These are phyloP conservation scores for Psidium guajava DNA, from an alignment of 345 rosid genomes.

Conservation along the genomic window DNA sequence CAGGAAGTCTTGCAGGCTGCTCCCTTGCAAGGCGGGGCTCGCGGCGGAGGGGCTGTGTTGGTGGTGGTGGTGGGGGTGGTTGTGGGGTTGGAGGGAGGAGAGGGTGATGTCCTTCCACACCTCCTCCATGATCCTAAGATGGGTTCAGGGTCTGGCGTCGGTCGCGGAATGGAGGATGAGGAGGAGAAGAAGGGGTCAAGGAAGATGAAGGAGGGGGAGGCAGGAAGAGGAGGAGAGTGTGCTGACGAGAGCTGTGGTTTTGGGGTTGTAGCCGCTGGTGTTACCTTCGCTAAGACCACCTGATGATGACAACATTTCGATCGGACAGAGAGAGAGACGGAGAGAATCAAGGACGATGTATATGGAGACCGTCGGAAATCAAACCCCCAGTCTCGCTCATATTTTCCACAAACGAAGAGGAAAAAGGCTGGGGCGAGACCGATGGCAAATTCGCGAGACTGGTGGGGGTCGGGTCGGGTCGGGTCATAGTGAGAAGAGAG, in stretches of 20 bases:
- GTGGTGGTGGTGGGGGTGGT: slow-evolving; percentile 5
- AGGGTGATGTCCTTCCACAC: slow-evolving; percentile 74
- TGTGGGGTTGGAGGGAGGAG: slow-evolving; percentile 26
- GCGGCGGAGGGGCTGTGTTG: background rate
- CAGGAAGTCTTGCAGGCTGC: slow-evolving; percentile 59
- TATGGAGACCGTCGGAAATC: background rate
- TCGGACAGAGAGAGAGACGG: background rate
- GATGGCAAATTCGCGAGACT: background rate
- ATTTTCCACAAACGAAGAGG: background rate
- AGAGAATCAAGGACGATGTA: background rate
- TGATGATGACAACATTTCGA: background rate
- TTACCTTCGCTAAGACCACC: background rate
- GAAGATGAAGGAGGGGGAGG: background rate
- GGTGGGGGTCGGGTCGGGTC: background rate
- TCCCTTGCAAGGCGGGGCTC: background rate
- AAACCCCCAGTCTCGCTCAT: background rate
- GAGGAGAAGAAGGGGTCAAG: background rate
- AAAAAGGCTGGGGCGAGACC: background rate
- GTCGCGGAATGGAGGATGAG: background rate
- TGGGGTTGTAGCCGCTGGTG: background rate
- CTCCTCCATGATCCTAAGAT: slow-evolving; percentile 49
- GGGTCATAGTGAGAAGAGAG: too few relatives aligned
- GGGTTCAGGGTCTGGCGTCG: background rate
- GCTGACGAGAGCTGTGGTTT: background rate
- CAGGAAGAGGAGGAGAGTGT: background rate